Base-by-base conservation (phyloP, 306 rosid species). In the Rosa chinensis region DNA sequence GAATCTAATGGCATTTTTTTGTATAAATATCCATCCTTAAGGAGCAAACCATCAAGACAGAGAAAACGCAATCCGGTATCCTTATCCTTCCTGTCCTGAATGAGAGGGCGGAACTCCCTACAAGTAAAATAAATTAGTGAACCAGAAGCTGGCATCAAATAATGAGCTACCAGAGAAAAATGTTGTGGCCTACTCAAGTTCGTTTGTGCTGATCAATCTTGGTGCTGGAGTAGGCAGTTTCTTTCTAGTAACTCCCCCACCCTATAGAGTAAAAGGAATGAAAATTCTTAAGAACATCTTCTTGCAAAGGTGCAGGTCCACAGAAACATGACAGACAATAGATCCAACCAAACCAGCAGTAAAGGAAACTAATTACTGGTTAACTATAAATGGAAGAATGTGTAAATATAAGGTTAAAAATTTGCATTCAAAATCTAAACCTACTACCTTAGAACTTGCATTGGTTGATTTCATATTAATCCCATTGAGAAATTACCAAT, bases 41-140 rank as follows among this genome's bases (percentile, higher is more conserved):
- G 90, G 93, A 89, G 77, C 88, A 87, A 43, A 44, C 97, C 93
- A 79, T 93, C 98, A 73, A 96, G 86, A 86, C 90, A 81, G 80
- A 91, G 90, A 80, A 88, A 89, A 77, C 82, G 77, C 74, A 82
- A 87, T 67, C 91, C 88, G 2, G 92, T 90, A 35, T 96, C 99
- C 61, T 91, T 94, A 73, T 93, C 98, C 1, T 81, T 92, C 82
- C 86, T 93, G 63, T 48, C 49, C 23, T 86, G 92, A 66, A 96
- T 93, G 71, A 96, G 93, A 82, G 99, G 97, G 79, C 97, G 92
- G 81, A 93, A 93, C 84, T 96, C 98, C 70, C 99, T 96, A 79
- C 59, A 81, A 72, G 25, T 32, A 13, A 28, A 76, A 68, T 78
- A 70, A 70, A 77, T 72, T 59, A 37, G 64, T 61, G 58, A 49